A percentile compares a stretch with the other conserved stretches of the same genome.
phyloP scores from a whole-genome alignment of 1,139 yeast genomes.

The Protomyces macrosporus region DNA sequence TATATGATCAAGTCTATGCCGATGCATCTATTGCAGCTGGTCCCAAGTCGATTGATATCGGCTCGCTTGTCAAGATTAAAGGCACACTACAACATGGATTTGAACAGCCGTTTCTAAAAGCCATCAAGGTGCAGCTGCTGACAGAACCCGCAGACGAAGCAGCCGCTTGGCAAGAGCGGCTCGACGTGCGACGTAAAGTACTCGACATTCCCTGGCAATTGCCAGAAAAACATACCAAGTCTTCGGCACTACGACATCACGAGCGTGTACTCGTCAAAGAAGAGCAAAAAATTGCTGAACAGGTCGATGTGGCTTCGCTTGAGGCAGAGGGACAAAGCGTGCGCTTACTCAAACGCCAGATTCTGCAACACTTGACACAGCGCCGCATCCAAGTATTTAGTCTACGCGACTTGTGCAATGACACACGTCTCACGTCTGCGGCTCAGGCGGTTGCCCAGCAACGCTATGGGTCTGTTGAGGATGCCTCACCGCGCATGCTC shows the following conservation, averaged over 20 bases:
- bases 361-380: not conserved
- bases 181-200: conserved; percentile 1
- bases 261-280: not conserved
- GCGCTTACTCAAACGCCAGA: not conserved
- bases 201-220: conserved; percentile 22
- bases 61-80: conserved; percentile 15
- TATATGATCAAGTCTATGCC: not conserved
- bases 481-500: conserved; percentile 3
- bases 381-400: not conserved
- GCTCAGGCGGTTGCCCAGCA: not conserved
- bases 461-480: not conserved
- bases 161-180: conserved; percentile 25
- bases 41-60: conserved; percentile 13
- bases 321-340: not conserved
- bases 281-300: not conserved
- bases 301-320: not conserved
- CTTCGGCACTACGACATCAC: not conserved
- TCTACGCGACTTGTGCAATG: not conserved
- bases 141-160: conserved; percentile 14
- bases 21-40: not conserved
- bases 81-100: conserved; percentile 12
- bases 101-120: conserved; percentile 5
- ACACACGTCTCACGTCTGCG: not conserved
- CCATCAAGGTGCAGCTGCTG: conserved; percentile 3
- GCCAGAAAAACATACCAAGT: not conserved